Evolutionary conservation across 129 eudicot genomes (phyloP).

Genomic region (Lonicera japonica): DNA sequence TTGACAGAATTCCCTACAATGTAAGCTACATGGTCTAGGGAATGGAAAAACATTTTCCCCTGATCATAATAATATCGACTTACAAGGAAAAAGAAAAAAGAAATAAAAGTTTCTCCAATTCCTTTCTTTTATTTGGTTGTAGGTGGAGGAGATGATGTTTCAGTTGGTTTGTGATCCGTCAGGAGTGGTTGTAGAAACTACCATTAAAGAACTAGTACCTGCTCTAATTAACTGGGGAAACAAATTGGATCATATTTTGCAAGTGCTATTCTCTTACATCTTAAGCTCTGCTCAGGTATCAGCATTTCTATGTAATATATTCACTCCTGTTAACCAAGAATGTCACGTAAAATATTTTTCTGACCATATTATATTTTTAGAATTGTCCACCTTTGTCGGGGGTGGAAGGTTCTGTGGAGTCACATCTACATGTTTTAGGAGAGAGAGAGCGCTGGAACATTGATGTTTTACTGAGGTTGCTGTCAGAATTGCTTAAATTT

Average conservation of each 20-base stretch:
- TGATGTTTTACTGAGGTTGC: slow-evolving; percentile 76
- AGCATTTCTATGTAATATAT: slow-evolving; percentile 3
- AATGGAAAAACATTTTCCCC: slow-evolving; percentile 62
- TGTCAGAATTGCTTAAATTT: slow-evolving; percentile 60
- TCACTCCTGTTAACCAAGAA: slow-evolving; percentile 2
- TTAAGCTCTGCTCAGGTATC: slow-evolving; percentile 81
- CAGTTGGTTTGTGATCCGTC: slow-evolving; percentile 93
- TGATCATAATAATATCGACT: slow-evolving; percentile 58
- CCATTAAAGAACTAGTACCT: slow-evolving; percentile 77
- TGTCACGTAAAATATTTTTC: slow-evolving; percentile 17
- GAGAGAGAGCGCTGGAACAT: slow-evolving; percentile 96
- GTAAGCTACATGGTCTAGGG: slow-evolving; percentile 96
- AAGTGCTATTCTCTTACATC: slow-evolving; percentile 64
- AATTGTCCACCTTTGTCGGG: slow-evolving; percentile 96
- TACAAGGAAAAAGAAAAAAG: slow-evolving; percentile 25
- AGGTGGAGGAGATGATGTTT: slow-evolving; percentile 99
- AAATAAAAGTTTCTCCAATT: slow-evolving; percentile 31
- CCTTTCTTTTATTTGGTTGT: slow-evolving; percentile 27
- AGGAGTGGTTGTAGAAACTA: slow-evolving; percentile 85
- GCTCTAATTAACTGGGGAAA: slow-evolving; percentile 83
- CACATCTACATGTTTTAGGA: slow-evolving; percentile 81
- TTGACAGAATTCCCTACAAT: slow-evolving; percentile 87
- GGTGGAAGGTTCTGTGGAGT: slow-evolving; percentile 86
- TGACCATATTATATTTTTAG: slow-evolving; percentile 43
- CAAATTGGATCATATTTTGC: slow-evolving; percentile 71